Base-by-base conservation (phyloP, 1,284 basidiomycete species). In the Fereydounia khargensis region DNA sequence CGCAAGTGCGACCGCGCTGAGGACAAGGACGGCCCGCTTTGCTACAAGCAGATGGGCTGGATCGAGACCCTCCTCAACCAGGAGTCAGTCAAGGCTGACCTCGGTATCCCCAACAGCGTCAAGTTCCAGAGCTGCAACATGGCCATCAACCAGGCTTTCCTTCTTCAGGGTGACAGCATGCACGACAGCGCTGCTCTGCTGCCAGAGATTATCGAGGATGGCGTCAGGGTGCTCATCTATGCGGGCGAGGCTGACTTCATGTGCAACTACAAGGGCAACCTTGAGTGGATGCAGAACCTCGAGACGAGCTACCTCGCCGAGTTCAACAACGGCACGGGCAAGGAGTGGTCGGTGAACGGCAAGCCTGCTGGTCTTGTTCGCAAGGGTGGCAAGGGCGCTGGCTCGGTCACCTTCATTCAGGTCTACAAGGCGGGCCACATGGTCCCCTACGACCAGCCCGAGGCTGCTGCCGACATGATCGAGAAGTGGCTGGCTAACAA, bases 221-320 rank as follows among this genome's bases (percentile, higher is more conserved):
- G 87, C 32, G 80, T 91, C 39, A 79, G 87, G 45, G 78, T 92
- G 25, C 78, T 91, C 30, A 84, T 90, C 27, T 91, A 91, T 68
- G 87, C 88, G 44, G 89, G 88, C 19, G 86, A 87, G 66, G 85
- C 86, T 80, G 90, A 91, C 76, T 85, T 86, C 79, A 86, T 77
- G 65, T 74, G 72, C 55, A 65, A 68, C 52, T 63, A 54, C 40
- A 66, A 67, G 38, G 73, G 73, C 41, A 75, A 74, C 53, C 51
- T 61, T 31, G 48, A 59, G 27, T 75, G 73, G 73, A 48, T 65
- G 39, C 44, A 65, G 23, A 42, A 47, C 22, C 60, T 75, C 50
- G 41, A 64, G 42, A 69, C 62, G 4, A 42, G 49, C 39, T 67
- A 54, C 56, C 52, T 60, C 7, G 47, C 55, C 32, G 69, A 72